Evolutionary conservation across 768 basidiomycete species (phyloP).

Genomic region (Boletus sp.): DNA sequence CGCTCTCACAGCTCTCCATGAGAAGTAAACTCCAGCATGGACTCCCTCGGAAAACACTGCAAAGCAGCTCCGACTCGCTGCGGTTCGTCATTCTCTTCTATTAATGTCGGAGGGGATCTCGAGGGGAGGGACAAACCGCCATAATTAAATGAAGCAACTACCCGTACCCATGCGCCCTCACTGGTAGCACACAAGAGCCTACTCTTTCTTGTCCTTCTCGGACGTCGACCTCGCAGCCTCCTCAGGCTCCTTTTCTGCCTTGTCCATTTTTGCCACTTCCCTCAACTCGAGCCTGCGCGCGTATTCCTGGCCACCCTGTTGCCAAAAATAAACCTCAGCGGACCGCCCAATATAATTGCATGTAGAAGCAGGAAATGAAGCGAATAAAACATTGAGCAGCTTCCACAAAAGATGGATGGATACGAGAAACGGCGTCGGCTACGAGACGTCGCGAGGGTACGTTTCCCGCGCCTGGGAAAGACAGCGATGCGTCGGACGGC

Average conservation of each 20-base stretch:
- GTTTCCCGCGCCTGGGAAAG: conserved; percentile 9
- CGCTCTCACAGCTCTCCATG: background rate
- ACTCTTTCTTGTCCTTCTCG: conserved; percentile 34
- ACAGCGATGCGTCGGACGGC: background rate
- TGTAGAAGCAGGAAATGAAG: conserved; percentile 1
- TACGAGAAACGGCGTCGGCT: conserved; percentile 10
- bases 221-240: conserved; percentile 12
- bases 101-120: conserved; percentile 1
- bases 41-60: background rate
- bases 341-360: conserved; percentile 4
- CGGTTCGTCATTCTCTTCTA: background rate
- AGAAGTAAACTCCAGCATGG: background rate
- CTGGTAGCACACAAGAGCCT: conserved; percentile 1
- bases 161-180: background rate
- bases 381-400: conserved; percentile 7
- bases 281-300: conserved; percentile 59
- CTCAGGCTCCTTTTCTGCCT: conserved; percentile 35
- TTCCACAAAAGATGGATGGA: background rate
- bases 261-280: conserved; percentile 40
- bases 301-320: conserved; percentile 85
- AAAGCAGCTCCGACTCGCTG: background rate
- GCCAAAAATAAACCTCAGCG: conserved; percentile 13
- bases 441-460: conserved; percentile 5
- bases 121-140: background rate
- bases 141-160: conserved; percentile 5